Percentiles rank a stretch among this genome's conserved stretches.
phyloP scores from a whole-genome alignment of 495 filamentous ascomycete species.

The Pyrenula aspistea region DNA sequence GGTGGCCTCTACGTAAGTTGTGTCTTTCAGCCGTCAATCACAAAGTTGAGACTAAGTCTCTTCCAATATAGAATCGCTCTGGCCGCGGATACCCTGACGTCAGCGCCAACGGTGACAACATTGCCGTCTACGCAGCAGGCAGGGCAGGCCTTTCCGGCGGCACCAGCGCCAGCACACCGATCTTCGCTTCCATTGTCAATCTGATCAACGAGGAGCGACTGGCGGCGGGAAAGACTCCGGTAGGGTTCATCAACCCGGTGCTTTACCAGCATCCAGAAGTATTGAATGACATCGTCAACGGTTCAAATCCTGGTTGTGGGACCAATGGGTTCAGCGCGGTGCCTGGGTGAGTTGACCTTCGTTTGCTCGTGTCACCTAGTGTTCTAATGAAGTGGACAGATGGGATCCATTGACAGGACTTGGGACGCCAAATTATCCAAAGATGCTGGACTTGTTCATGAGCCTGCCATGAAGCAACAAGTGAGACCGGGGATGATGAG shows the following conservation, averaged over 20 bases:
- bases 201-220: constrained; percentile 44
- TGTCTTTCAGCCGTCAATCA: not conserved
- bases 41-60: not conserved
- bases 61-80: constrained; percentile 33
- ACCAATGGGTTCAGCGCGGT: constrained; percentile 40
- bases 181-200: constrained; percentile 23
- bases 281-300: constrained; percentile 49
- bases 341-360: constrained; percentile 33
- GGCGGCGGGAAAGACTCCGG: constrained; percentile 27
- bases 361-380: constrained; percentile 1
- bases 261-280: constrained; percentile 49
- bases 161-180: constrained; percentile 41
- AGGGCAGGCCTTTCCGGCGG: constrained; percentile 33
- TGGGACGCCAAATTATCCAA: constrained; percentile 21
- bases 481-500: too few relatives aligned
- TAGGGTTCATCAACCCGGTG: constrained; percentile 41
- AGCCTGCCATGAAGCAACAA: constrained; percentile 9
- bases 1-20: constrained; percentile 32
- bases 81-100: constrained; percentile 56
- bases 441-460: constrained; percentile 16
- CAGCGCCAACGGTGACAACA: constrained; percentile 37
- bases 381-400: not conserved
- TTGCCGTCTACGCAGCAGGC: constrained; percentile 33
- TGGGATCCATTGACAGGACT: constrained; percentile 21
- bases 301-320: constrained; percentile 47